Conservation (phyloP, 768 basidiomycete species). For the Heimioporus sp. region DNA sequence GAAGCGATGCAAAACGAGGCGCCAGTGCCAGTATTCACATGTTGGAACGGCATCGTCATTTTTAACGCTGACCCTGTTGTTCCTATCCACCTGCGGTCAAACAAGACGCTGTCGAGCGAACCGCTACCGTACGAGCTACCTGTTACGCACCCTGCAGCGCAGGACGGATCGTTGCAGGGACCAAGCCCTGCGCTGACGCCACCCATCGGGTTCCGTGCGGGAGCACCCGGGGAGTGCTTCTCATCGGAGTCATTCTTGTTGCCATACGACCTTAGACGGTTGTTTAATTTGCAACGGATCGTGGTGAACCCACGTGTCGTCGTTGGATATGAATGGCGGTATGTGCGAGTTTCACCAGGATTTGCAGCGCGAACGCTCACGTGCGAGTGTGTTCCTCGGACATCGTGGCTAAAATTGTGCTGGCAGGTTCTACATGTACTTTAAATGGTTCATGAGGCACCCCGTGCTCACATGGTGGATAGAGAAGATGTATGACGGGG, state of each 20-base stretch:
- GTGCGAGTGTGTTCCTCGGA: no score
- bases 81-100: slow-evolving; percentile 37
- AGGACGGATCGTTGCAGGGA: slow-evolving; percentile 9
- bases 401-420: no score
- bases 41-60: slow-evolving; percentile 46
- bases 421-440: slow-evolving; percentile 27
- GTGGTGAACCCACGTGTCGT: slow-evolving; percentile 1
- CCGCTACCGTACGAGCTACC: slow-evolving; percentile 24
- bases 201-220: slow-evolving; percentile 15
- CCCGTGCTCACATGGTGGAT: slow-evolving; percentile 43
- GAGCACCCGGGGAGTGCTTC: slow-evolving; percentile 15
- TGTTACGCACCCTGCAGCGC: slow-evolving; percentile 10
- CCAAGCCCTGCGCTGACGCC: slow-evolving; percentile 21
- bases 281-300: slow-evolving; percentile 36
- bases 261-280: slow-evolving; percentile 42
- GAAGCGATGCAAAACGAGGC: slow-evolving; percentile 35
- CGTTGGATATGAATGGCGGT: slow-evolving; percentile 24
- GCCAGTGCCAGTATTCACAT: slow-evolving; percentile 43
- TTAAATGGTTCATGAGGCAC: slow-evolving; percentile 38
- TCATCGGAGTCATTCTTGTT: slow-evolving; percentile 40
- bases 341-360: not conserved
- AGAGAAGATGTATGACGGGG: slow-evolving; percentile 33
- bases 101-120: slow-evolving; percentile 33
- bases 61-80: slow-evolving; percentile 41
- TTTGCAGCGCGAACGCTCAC: no score